Evolutionary conservation across 257 asterid species (phyloP).

Genomic region (Mentha longifolia): DNA sequence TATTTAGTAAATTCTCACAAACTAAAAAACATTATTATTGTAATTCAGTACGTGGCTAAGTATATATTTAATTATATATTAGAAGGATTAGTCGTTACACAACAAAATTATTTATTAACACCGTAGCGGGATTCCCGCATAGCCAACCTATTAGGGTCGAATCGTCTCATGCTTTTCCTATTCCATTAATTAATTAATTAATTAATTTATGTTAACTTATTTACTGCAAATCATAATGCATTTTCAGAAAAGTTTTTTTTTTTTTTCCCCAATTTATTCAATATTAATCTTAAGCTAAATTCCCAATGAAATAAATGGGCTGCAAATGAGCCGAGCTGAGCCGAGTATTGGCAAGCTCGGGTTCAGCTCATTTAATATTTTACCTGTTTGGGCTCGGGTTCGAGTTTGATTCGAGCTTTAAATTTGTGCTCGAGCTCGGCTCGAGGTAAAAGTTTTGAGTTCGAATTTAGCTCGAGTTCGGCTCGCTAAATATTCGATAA

Average conservation of each 20-base stretch:
- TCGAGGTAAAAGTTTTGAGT: too few relatives aligned
- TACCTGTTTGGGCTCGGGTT: too few relatives aligned
- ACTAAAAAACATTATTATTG: background rate
- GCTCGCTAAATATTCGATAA: too few relatives aligned
- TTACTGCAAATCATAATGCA: background rate
- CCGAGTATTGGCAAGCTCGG: too few relatives aligned
- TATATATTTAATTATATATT: conserved; percentile 16
- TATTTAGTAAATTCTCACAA: conserved; percentile 14
- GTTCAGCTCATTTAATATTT: too few relatives aligned
- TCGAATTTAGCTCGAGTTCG: too few relatives aligned
- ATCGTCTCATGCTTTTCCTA: conserved; percentile 46
- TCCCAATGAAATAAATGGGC: too few relatives aligned
- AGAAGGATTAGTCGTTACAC: conserved; percentile 31
- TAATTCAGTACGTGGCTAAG: conserved; percentile 32
- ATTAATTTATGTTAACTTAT: background rate
- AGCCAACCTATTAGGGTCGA: conserved; percentile 42
- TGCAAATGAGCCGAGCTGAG: too few relatives aligned
- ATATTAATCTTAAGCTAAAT: too few relatives aligned
- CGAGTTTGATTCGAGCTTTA: too few relatives aligned
- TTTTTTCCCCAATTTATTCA: background rate
- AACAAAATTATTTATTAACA: conserved; percentile 52
- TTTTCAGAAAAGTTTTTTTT: background rate
- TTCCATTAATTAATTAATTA: conserved; percentile 38
- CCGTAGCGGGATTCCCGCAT: conserved; percentile 82
- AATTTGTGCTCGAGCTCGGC: too few relatives aligned